phyloP scores from a whole-genome alignment of 2,329 filamentous ascomycete genomes.

The Madurella mycetomatis region DNA sequence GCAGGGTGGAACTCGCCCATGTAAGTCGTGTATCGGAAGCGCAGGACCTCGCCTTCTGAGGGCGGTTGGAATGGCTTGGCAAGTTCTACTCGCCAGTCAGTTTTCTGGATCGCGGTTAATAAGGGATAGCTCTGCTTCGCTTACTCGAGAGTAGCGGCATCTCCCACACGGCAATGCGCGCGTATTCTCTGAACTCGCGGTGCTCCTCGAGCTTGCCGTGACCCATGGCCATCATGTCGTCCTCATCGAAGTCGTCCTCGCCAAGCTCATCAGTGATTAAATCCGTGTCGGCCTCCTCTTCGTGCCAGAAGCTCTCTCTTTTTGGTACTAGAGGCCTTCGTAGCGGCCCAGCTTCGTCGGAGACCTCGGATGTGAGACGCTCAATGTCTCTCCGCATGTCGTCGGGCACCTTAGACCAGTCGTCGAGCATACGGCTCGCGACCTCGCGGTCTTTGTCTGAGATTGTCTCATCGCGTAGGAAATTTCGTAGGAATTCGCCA shows the following conservation, averaged over 20 bases:
- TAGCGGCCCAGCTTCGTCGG: conserved; percentile 24
- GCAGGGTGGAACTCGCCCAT: conserved; percentile 92
- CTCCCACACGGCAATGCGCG: conserved; percentile 86
- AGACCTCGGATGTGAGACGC: conserved; percentile 21
- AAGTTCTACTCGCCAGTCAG: conserved; percentile 55
- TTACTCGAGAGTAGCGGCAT: conserved; percentile 85
- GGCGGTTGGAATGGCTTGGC: conserved; percentile 77
- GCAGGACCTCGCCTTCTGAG: conserved; percentile 62
- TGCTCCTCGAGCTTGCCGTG: conserved; percentile 86
- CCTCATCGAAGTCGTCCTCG: conserved; percentile 64
- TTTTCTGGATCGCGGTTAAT: not conserved
- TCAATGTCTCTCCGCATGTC: conserved; percentile 13
- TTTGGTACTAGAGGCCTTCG: conserved; percentile 22
- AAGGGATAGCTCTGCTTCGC: conserved; percentile 29
- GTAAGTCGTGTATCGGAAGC: conserved; percentile 96
- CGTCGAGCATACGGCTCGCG: conserved; percentile 14
- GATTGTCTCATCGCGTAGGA: conserved; percentile 17
- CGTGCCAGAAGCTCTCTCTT: conserved; percentile 44
- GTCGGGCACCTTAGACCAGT: conserved; percentile 18
- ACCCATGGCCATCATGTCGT: conserved; percentile 78
- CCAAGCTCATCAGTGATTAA: conserved; percentile 50
- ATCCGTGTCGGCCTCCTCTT: conserved; percentile 46
- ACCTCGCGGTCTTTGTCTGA: conserved; percentile 24
- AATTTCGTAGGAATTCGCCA: conserved; percentile 17
- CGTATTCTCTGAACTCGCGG: conserved; percentile 83